These are phyloP conservation scores for Coniosporium tulheliwenetii DNA, from an alignment of 2,329 filamentous ascomycete species.

Conservation along the genomic window DNA sequence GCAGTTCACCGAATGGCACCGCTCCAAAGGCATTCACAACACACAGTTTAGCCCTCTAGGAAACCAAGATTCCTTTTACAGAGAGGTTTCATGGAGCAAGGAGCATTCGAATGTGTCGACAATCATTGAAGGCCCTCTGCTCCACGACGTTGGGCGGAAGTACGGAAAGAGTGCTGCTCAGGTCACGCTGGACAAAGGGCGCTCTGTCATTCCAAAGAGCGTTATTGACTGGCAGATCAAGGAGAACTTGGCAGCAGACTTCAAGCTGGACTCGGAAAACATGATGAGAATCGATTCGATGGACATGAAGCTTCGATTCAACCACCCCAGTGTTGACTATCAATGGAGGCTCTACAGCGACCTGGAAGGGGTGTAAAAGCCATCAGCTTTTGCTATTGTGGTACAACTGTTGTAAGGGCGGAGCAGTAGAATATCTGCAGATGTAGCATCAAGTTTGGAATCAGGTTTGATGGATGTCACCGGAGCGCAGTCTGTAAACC, in stretches of 20 bases:
- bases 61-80: constrained; percentile 19
- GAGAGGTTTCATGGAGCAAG: constrained; percentile 14
- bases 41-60: constrained; percentile 20
- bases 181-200: constrained; percentile 16
- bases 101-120: constrained; percentile 13
- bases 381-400: no score
- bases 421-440: no score
- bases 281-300: constrained; percentile 23
- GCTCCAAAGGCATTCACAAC: constrained; percentile 15
- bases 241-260: constrained; percentile 10
- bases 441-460: no score
- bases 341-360: constrained; percentile 12
- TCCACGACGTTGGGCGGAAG: constrained; percentile 12
- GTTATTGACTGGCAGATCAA: constrained; percentile 18
- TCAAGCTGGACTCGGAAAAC: constrained; percentile 29
- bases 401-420: no score
- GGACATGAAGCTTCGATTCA: constrained; percentile 14
- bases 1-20: constrained; percentile 17
- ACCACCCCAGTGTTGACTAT: constrained; percentile 7
- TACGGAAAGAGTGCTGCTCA: constrained; percentile 17
- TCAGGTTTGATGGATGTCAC: no score
- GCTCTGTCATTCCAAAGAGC: constrained; percentile 22
- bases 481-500: no score
- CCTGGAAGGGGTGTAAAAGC: no score
- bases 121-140: constrained; percentile 12